A percentile compares a stretch with the other conserved stretches of the same genome.
phyloP scores from a whole-genome alignment of 2,329 filamentous ascomycete species.

The Colletotrichum spinosum region DNA sequence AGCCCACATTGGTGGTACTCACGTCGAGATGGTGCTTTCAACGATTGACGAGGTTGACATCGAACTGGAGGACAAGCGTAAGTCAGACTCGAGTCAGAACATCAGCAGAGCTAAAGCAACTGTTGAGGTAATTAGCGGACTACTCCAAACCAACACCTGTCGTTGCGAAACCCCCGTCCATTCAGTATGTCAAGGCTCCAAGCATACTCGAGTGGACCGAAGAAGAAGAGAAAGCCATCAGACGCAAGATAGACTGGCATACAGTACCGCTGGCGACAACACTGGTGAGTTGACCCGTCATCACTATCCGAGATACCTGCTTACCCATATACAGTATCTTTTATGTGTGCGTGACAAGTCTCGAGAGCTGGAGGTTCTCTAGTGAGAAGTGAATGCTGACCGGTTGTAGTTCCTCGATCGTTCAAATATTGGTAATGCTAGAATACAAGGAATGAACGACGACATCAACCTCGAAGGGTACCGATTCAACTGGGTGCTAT shows the following conservation, averaged over 20 bases:
- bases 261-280: slow-evolving; percentile 64
- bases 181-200: not conserved
- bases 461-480: slow-evolving; percentile 61
- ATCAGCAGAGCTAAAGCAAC: not conserved
- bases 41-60: slow-evolving; percentile 6
- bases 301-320: too few relatives aligned
- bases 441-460: slow-evolving; percentile 63
- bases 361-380: not conserved
- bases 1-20: too few relatives aligned
- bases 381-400: not conserved
- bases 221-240: slow-evolving; percentile 60
- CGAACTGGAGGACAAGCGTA: slow-evolving; percentile 10
- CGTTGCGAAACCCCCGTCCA: slow-evolving; percentile 2
- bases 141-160: not conserved
- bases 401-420: slow-evolving; percentile 44
- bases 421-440: slow-evolving; percentile 64
- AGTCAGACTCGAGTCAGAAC: not conserved
- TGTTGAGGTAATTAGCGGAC: not conserved
- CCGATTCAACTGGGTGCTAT: slow-evolving; percentile 68
- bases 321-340: too few relatives aligned
- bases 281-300: slow-evolving; percentile 40
- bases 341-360: too few relatives aligned
- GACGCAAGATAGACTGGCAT: slow-evolving; percentile 64
- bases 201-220: slow-evolving; percentile 54
- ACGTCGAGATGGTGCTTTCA: slow-evolving; percentile 7